Base-by-base conservation (phyloP, 2,329 filamentous ascomycete genomes). In the Clarireedia sp. region DNA sequence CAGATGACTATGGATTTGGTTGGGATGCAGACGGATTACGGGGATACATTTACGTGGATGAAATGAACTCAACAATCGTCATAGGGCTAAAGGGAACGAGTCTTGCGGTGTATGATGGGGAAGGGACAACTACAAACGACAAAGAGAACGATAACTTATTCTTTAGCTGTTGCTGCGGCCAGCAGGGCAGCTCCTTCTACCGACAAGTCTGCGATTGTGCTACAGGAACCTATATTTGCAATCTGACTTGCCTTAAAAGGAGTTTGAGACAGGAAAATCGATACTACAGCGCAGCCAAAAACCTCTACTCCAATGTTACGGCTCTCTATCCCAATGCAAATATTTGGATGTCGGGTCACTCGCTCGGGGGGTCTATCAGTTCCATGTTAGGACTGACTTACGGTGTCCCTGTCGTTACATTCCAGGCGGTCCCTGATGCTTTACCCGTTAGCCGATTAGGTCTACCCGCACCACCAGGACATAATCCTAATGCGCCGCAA, bases 71-170 rank as follows among this genome's bases (percentile, higher is more conserved):
- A 37, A 97, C 92, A 1, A 79, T 97, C 52, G 84, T 97, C 43
- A 94, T 97, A 61, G 91, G 90, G 5, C 73, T 99, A 55, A 99
- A 99, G 73, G 94, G 92, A 53, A 96, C 91, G 0, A 89, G 86
- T 1, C 82, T 86, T 2, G 92, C 94, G 12, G 85, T 97, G 3
- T 97, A 96, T 68, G 92, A 97, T 69, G 94, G 94, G n/a, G 88
- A 92, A 38, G 92, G 91, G 51, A 97, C 94, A 1, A 97, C 92
- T 0, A 95, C 90, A 24, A 96, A 96, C 63, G 94, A 99, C 74
- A 99, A 99, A 74, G 77, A 91, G 66, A 99, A 97, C 69, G 94
- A 99, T 72, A 99, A 99, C 68, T 78, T 99, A 9, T 96, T 95
- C 72, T 96, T 96, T 74, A 95, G 91, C 68, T 99, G 94, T 73